Conservation (phyloP, 306 rosid genomes). For the Vicia faba region DNA sequence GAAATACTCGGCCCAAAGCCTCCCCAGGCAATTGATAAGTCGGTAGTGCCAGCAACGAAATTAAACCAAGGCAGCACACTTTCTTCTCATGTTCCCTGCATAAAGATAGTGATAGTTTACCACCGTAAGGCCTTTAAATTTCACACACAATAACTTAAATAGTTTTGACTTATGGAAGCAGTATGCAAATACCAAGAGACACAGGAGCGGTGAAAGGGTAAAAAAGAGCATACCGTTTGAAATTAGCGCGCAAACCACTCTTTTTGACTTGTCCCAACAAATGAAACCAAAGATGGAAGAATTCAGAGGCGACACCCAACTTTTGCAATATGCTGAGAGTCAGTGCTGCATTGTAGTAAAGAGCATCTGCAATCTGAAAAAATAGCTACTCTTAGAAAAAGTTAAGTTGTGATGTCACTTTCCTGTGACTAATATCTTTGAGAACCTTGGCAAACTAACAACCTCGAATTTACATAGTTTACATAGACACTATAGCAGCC, state of each 20-base stretch:
- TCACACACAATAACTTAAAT: slow-evolving; percentile 5
- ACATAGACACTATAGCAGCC: too few relatives aligned
- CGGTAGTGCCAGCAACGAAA: slow-evolving; percentile 79
- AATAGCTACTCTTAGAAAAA: slow-evolving; percentile 10
- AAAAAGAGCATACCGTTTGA: slow-evolving; percentile 61
- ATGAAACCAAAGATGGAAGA: slow-evolving; percentile 89
- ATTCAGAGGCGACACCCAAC: slow-evolving; percentile 79
- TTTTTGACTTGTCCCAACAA: slow-evolving; percentile 84
- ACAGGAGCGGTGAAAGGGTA: background rate
- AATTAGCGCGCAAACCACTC: slow-evolving; percentile 73
- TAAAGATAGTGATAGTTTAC: slow-evolving; percentile 6
- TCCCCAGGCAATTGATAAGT: slow-evolving; percentile 74
- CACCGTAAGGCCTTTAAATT: slow-evolving; percentile 28
- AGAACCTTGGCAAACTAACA: slow-evolving; percentile 35
- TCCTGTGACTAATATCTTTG: slow-evolving; percentile 12
- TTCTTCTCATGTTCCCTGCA: slow-evolving; percentile 94
- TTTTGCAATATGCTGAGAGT: slow-evolving; percentile 76
- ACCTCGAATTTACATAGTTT: background rate
- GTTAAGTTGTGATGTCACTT: slow-evolving; percentile 4
- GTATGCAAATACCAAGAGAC: background rate
- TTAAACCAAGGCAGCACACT: slow-evolving; percentile 93
- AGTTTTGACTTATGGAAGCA: slow-evolving; percentile 2
- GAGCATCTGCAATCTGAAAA: slow-evolving; percentile 90
- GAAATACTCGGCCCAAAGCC: slow-evolving; percentile 90
- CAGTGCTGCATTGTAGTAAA: slow-evolving; percentile 78